Evolutionary conservation across 768 basidiomycete genomes (phyloP).

Genomic region (Hygrophoropsis aurantiaca): DNA sequence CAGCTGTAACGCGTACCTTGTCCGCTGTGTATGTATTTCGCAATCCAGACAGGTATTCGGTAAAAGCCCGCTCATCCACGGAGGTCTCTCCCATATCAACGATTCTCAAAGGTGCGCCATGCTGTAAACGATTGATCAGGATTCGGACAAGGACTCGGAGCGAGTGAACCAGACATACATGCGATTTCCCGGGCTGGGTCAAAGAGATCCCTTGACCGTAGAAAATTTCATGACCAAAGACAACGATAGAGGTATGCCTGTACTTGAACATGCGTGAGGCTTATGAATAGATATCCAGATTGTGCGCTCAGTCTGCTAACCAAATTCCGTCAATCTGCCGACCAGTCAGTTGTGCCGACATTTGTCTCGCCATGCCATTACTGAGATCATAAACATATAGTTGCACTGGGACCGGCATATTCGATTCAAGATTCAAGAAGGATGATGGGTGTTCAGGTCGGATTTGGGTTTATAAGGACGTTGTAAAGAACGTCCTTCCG

Average conservation of each 20-base stretch:
- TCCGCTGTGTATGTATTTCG: slow-evolving; percentile 83
- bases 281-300: slow-evolving; percentile 8
- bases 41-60: slow-evolving; percentile 80
- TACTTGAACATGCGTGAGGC: slow-evolving; percentile 9
- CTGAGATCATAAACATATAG: slow-evolving; percentile 92
- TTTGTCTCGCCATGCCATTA: slow-evolving; percentile 76
- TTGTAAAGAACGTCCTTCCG: neutral
- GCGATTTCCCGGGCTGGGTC: slow-evolving; percentile 75
- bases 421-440: neutral
- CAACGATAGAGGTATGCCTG: slow-evolving; percentile 93
- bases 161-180: slow-evolving; percentile 64
- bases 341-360: slow-evolving; percentile 82
- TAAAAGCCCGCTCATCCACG: slow-evolving; percentile 81
- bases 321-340: slow-evolving; percentile 93
- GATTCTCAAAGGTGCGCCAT: slow-evolving; percentile 70
- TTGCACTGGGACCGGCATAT: slow-evolving; percentile 49
- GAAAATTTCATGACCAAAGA: slow-evolving; percentile 82
- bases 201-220: slow-evolving; percentile 86
- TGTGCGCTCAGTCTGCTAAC: slow-evolving; percentile 38
- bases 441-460: too few relatives aligned
- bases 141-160: neutral
- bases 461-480: too few relatives aligned
- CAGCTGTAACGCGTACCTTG: slow-evolving; percentile 53
- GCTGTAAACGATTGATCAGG: slow-evolving; percentile 38
- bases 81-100: slow-evolving; percentile 78